These are phyloP conservation scores for Albizia julibrissin DNA, from an alignment of 306 rosid genomes.

Conservation along the genomic window DNA sequence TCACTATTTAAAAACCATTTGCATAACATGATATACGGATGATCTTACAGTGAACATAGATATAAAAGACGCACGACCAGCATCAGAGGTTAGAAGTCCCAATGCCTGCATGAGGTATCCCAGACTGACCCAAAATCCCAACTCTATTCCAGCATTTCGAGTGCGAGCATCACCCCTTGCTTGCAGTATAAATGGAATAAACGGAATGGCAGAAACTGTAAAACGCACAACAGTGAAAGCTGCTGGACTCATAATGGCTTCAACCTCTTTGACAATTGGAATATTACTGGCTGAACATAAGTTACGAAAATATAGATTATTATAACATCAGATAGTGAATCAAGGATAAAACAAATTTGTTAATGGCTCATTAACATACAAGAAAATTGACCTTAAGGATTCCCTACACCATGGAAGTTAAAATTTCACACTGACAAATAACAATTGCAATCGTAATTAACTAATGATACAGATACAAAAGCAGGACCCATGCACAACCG, in stretches of 20 bases:
- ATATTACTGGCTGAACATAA: slow-evolving; percentile 65
- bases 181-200: slow-evolving; percentile 61
- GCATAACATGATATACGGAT: background rate
- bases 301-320: background rate
- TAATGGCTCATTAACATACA: background rate
- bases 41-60: slow-evolving; percentile 67
- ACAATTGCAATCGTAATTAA: background rate
- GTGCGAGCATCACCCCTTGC: slow-evolving; percentile 47
- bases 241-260: slow-evolving; percentile 67
- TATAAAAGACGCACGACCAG: slow-evolving; percentile 74
- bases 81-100: slow-evolving; percentile 78
- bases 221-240: slow-evolving; percentile 76
- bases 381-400: background rate
- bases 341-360: background rate
- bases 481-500: background rate
- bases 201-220: slow-evolving; percentile 60
- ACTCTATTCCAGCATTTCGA: slow-evolving; percentile 74
- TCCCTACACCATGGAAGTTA: background rate
- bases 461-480: background rate
- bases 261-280: slow-evolving; percentile 78
- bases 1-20: slow-evolving; percentile 10
- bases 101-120: slow-evolving; percentile 82
- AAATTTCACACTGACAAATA: background rate
- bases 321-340: background rate
- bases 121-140: slow-evolving; percentile 82